Evolutionary conservation across 1,284 basidiomycete genomes (phyloP), one percentile per base, ranked within the genome.

Genomic region (Marasmius sp.): DNA sequence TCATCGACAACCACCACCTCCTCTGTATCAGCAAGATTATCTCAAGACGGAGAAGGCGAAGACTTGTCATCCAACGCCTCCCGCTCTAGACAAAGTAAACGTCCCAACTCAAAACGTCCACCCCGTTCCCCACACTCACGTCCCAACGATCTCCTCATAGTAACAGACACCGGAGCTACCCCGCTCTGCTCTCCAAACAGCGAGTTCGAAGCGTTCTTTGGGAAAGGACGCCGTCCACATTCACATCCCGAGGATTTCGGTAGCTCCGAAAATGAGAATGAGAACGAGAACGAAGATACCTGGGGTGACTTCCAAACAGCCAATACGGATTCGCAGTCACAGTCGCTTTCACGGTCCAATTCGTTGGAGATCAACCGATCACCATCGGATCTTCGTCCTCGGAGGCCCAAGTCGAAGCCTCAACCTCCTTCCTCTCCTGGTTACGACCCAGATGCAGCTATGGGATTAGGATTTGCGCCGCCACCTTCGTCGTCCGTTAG

Each of bases 161-260:
- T 66, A 6, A 58, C 55, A 4, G 64, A 66, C 49, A 66, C 64
- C 6, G 64, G 64, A 18, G 64, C 64, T 33, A 61, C 62, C 1
- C 64, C 64, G 2, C 57, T 66, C 20, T 58, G 61, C 9, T 66
- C 64, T 41, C 64, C 64, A 3, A 66, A 63, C 37, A 53, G 59
- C 16, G 64, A 64, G 43, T 66, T 66, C 33, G 57, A 50, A 43
- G 9, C 57, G 36, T 37, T 39, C 58, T 11, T 50, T 50, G 27
- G 48, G 2, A 27, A 27, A 27, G 27, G 27, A 5, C 16, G 18
- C 59, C 52, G n/a, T 38, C 37, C 7, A 58, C 58, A 37, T 34
- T 49, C 48, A 16, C 3, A 11, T 20, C 11, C 6, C 18, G 48
- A 49, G 18, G 48, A 49, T 11, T 49, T 49, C 18, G 48, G 48